A percentile compares a stretch with the other conserved stretches of the same genome.
phyloP scores from a whole-genome alignment of 176 grass and related monocot genomes.

The Eremochloa ophiuroides region DNA sequence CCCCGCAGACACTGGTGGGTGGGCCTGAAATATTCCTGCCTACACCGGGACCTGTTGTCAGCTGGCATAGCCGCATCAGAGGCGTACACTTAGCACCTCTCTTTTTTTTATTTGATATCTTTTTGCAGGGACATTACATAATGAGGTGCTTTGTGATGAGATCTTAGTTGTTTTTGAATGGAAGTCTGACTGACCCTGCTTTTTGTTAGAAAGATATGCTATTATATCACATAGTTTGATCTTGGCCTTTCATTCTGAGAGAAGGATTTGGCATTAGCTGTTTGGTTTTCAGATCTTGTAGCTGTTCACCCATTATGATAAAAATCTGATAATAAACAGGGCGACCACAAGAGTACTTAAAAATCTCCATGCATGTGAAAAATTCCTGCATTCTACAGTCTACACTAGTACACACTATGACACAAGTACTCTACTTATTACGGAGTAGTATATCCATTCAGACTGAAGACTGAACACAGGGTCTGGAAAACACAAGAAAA shows the following conservation, averaged over 20 bases:
- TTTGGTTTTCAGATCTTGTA: constrained; percentile 12
- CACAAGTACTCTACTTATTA: no score
- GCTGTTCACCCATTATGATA: neutral
- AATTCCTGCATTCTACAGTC: neutral
- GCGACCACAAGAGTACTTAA: neutral
- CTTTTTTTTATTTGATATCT: neutral
- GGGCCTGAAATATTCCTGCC: neutral
- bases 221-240: constrained; percentile 33
- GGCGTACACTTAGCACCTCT: neutral
- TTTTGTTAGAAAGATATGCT: constrained; percentile 34
- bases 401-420: neutral
- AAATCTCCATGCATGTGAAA: neutral
- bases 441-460: neutral
- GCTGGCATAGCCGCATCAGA: neutral
- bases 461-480: neutral
- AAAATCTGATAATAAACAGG: neutral
- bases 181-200: constrained; percentile 18
- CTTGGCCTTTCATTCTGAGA: constrained; percentile 31
- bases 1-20: neutral
- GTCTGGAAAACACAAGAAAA: neutral
- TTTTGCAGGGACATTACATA: constrained; percentile 18
- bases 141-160: constrained; percentile 33
- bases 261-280: constrained; percentile 12
- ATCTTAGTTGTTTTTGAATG: constrained; percentile 33
- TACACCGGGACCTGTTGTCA: neutral